Percentiles rank a stretch among this genome's conserved stretches.
Conservation (phyloP, 352 stramenopile genomes). For the Globisporangium polare region DNA sequence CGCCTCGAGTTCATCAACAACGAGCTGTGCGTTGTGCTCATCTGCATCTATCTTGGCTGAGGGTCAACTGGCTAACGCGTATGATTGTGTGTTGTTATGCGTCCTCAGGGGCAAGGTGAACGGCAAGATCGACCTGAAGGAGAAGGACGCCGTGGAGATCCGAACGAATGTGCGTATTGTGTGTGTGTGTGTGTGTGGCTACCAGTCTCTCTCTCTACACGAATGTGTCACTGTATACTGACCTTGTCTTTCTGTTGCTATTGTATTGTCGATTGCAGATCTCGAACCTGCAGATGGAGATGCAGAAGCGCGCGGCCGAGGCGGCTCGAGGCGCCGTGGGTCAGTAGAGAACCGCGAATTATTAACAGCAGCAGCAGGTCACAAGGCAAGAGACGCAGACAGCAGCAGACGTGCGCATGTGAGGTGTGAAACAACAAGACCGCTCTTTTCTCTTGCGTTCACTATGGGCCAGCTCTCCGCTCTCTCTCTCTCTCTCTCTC, state of each 20-base stretch:
- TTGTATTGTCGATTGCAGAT: conserved; percentile 46
- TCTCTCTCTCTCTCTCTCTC: background rate
- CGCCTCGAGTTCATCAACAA: conserved; percentile 95
- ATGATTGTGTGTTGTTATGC: background rate
- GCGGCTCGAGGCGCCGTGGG: conserved; percentile 58
- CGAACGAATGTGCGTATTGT: conserved; percentile 63
- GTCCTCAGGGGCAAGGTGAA: conserved; percentile 77
- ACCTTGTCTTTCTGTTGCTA: background rate
- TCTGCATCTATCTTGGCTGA: no score
- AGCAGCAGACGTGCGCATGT: background rate
- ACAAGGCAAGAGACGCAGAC: background rate
- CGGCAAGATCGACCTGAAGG: conserved; percentile 84
- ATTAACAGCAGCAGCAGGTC: background rate
- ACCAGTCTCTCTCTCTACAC: background rate
- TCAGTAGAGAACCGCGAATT: conserved; percentile 8
- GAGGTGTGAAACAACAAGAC: background rate
- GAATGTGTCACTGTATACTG: background rate
- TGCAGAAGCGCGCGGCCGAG: conserved; percentile 84
- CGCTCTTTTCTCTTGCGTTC: conserved; percentile 5
- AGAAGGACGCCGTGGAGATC: conserved; percentile 89
- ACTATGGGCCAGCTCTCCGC: background rate
- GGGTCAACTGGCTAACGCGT: no score
- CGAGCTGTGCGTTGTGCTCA: conserved; percentile 66
- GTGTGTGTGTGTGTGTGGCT: no score
- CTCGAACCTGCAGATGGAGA: conserved; percentile 85